Conservation (phyloP, 140 eudicot species). For the Oenanthe javanica region DNA sequence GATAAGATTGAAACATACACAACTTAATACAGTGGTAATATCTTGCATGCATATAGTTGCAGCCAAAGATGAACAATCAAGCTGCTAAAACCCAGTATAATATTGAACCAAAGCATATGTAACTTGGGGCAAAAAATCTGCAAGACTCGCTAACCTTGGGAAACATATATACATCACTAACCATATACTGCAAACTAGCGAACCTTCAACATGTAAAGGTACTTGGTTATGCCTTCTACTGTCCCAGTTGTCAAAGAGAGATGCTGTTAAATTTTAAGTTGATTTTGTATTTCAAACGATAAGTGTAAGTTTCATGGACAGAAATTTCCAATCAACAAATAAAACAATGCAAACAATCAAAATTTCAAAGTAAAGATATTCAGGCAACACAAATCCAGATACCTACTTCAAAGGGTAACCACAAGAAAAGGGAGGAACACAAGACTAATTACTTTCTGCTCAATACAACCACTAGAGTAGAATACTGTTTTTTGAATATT, state of each 20-base stretch:
- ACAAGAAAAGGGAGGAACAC: background rate
- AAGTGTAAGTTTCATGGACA: too few relatives aligned
- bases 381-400: background rate
- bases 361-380: background rate
- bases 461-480: background rate
- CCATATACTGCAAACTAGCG: background rate
- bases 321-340: background rate
- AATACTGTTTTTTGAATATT: background rate
- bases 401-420: background rate
- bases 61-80: conserved; percentile 6
- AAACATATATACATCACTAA: background rate
- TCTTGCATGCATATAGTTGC: background rate
- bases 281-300: too few relatives aligned
- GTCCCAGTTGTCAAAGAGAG: background rate
- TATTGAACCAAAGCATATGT: background rate
- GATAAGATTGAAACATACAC: background rate
- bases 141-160: background rate
- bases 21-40: background rate
- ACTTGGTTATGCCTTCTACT: background rate
- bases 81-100: background rate
- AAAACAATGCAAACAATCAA: background rate
- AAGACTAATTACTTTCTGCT: background rate
- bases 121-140: background rate
- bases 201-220: background rate
- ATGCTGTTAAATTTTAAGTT: background rate